Conservation (phyloP, 1,284 basidiomycete species). For the Puccinia triticina region DNA sequence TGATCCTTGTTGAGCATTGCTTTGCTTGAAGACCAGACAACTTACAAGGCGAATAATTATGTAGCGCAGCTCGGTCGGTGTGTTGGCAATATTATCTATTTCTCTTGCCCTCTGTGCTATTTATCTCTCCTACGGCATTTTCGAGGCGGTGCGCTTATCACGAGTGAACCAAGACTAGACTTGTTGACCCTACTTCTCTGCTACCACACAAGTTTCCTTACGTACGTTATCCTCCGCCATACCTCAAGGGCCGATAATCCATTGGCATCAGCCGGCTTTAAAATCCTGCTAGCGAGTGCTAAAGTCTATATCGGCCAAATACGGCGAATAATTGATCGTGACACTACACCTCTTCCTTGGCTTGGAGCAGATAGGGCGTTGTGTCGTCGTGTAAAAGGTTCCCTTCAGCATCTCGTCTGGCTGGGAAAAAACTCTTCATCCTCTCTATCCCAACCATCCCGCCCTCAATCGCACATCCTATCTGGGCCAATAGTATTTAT, state of each 20-base stretch:
- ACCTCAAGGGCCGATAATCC: slow-evolving; percentile 12
- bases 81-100: not conserved
- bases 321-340: slow-evolving; percentile 36
- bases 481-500: not conserved
- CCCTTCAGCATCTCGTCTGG: not conserved
- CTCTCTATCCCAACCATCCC: not conserved
- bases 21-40: slow-evolving; percentile 17
- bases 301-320: slow-evolving; percentile 35
- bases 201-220: slow-evolving; percentile 19
- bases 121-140: slow-evolving; percentile 3
- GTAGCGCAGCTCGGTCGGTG: slow-evolving; percentile 11
- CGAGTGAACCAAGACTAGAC: slow-evolving; percentile 1
- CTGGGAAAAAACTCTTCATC: not conserved
- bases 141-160: not conserved
- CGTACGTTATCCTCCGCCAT: slow-evolving; percentile 20
- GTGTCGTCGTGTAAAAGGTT: slow-evolving; percentile 11
- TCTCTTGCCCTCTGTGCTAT: slow-evolving; percentile 11
- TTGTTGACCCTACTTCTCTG: not conserved
- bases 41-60: not conserved
- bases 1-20: not conserved
- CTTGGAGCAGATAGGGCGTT: slow-evolving; percentile 1
- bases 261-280: slow-evolving; percentile 17
- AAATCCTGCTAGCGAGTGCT: slow-evolving; percentile 1
- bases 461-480: not conserved
- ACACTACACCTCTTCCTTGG: slow-evolving; percentile 1